phyloP scores from a whole-genome alignment of 176 grass and related monocot species.

The Aegilops umbellulata region DNA sequence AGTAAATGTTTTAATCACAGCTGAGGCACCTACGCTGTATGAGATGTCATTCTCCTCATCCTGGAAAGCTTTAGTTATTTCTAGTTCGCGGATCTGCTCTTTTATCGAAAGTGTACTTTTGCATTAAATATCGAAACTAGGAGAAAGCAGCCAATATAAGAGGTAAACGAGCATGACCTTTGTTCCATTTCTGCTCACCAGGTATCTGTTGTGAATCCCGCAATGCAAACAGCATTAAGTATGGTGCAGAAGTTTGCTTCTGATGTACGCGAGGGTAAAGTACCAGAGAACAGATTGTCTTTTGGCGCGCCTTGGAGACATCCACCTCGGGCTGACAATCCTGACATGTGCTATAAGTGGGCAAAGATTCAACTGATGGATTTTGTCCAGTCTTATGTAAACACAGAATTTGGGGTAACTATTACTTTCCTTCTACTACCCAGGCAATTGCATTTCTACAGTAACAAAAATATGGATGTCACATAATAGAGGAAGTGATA shows the following conservation, averaged over 20 bases:
- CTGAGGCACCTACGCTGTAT: not conserved
- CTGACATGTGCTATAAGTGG: slow-evolving; percentile 61
- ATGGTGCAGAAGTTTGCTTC: slow-evolving; percentile 85
- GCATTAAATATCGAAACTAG: not conserved
- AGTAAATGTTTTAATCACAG: slow-evolving; percentile 31
- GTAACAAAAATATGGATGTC: not conserved
- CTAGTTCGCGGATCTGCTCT: not conserved
- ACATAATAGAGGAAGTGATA: not conserved
- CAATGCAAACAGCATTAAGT: slow-evolving; percentile 72
- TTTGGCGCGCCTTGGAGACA: slow-evolving; percentile 92
- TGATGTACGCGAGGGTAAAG: slow-evolving; percentile 62
- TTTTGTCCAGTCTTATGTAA: slow-evolving; percentile 84
- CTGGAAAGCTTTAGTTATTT: not conserved
- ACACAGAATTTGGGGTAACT: slow-evolving; percentile 89
- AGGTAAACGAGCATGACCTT: not conserved
- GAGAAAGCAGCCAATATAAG: slow-evolving; percentile 16
- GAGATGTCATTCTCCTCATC: not conserved
- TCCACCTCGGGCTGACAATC: slow-evolving; percentile 49
- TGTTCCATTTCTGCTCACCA: slow-evolving; percentile 37
- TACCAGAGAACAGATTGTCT: slow-evolving; percentile 63
- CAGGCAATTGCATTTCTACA: not conserved
- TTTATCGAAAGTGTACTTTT: not conserved
- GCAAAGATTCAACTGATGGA: slow-evolving; percentile 96
- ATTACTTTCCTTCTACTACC: slow-evolving; percentile 14
- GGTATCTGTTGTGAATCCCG: slow-evolving; percentile 89